Percentiles rank a stretch among this genome's conserved stretches.
Conservation (phyloP, 805 yeast species). For the Candida sphagnicola region DNA sequence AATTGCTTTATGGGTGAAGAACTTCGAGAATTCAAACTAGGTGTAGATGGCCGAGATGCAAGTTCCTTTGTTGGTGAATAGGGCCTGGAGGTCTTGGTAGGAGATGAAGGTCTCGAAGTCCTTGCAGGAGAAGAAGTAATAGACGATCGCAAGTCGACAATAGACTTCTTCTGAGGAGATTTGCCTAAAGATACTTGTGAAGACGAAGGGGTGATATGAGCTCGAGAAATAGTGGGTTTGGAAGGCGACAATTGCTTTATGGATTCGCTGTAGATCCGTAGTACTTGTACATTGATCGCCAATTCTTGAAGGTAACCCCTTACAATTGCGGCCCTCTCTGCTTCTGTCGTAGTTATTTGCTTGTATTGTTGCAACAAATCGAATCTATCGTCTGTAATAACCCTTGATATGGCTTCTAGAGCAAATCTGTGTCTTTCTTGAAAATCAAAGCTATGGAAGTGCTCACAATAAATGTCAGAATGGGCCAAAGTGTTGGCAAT, state of each 20-base stretch:
- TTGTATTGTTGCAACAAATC: background rate
- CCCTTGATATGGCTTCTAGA: constrained; percentile 18
- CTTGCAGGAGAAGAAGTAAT: background rate
- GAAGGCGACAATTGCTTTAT: constrained; percentile 12
- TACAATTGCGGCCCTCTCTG: constrained; percentile 42
- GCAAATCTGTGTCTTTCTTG: constrained; percentile 37
- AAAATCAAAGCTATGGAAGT: constrained; percentile 33
- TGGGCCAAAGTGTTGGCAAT: constrained; percentile 30
- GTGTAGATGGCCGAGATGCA: constrained; percentile 4
- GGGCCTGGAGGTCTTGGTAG: constrained; percentile 3
- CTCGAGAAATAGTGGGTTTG: constrained; percentile 2
- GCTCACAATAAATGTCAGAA: constrained; percentile 57
- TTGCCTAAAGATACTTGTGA: background rate
- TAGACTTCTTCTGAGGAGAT: constrained; percentile 10
- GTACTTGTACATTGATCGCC: constrained; percentile 64
- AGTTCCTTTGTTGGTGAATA: constrained; percentile 1
- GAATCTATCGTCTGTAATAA: constrained; percentile 3
- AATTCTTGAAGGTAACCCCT: constrained; percentile 44
- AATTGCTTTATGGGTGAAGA: constrained; percentile 12
- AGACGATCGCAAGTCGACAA: constrained; percentile 6
- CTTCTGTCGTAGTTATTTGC: constrained; percentile 17
- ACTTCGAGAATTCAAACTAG: constrained; percentile 4
- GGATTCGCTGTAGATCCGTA: constrained; percentile 49
- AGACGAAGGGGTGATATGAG: background rate
- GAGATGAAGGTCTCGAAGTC: constrained; percentile 6